Conservation (phyloP, 768 basidiomycete species). For the Suillus alpinus region DNA sequence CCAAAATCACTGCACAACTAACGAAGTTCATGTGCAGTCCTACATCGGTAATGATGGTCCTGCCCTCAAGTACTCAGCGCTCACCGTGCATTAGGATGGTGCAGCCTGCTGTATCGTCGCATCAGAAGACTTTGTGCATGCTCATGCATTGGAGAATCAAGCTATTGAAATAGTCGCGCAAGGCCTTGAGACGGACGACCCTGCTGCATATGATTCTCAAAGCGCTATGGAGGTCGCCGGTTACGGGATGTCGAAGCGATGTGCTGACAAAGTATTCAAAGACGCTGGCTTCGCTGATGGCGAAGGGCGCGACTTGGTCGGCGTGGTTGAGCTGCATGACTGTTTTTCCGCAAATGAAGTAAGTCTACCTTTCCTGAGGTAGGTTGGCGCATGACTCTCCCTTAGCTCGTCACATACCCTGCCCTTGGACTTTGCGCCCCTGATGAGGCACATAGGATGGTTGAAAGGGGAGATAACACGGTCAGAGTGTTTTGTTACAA, state of each 20-base stretch:
- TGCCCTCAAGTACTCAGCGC: background rate
- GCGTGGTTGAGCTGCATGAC: constrained; percentile 85
- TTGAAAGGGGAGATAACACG: constrained; percentile 77
- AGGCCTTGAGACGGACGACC: constrained; percentile 63
- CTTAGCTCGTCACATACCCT: constrained; percentile 75
- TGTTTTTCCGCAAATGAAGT: constrained; percentile 86
- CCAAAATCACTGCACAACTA: constrained; percentile 67
- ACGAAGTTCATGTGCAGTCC: constrained; percentile 89
- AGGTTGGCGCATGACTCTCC: background rate
- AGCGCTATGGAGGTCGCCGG: constrained; percentile 84
- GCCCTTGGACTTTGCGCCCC: constrained; percentile 69
- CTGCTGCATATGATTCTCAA: constrained; percentile 58
- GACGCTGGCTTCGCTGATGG: constrained; percentile 68
- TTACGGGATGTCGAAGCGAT: constrained; percentile 68
- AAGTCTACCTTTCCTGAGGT: constrained; percentile 8
- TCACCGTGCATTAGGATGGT: constrained; percentile 49
- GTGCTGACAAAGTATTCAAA: constrained; percentile 66
- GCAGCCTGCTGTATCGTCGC: constrained; percentile 76
- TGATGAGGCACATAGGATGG: constrained; percentile 70
- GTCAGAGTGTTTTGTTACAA: constrained; percentile 34
- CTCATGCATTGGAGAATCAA: constrained; percentile 75
- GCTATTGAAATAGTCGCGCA: constrained; percentile 79
- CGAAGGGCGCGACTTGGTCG: constrained; percentile 66
- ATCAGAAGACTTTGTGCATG: constrained; percentile 74
- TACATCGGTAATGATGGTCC: constrained; percentile 49